These are phyloP conservation scores for Puccinia coronata DNA, from an alignment of 1,284 basidiomycete species.

Conservation along the genomic window DNA sequence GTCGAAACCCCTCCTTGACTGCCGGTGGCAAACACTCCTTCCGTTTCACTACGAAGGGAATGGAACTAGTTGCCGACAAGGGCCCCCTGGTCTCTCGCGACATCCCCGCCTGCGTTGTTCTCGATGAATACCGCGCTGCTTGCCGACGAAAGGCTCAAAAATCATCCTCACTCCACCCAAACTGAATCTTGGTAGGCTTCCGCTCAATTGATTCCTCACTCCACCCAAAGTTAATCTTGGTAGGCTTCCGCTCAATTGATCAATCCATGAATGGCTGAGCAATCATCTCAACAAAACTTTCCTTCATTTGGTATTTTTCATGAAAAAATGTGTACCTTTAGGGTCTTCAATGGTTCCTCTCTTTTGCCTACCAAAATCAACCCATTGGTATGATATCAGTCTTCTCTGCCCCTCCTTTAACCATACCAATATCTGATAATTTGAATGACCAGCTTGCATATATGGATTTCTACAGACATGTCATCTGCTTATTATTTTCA, in stretches of 20 bases:
- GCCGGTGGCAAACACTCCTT: neutral
- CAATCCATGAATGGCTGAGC: neutral
- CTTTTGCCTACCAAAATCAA: no score
- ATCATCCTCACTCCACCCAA: slow-evolving; percentile 2
- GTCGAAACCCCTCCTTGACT: neutral
- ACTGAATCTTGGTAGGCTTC: neutral
- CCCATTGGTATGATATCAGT: no score
- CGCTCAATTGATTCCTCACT: neutral
- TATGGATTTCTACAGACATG: no score
- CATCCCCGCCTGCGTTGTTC: neutral
- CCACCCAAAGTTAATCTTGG: neutral
- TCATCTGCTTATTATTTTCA: no score
- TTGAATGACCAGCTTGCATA: no score
- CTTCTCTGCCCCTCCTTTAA: no score
- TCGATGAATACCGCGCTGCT: slow-evolving; percentile 10
- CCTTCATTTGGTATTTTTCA: no score
- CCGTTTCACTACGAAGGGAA: slow-evolving; percentile 10
- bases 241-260: neutral
- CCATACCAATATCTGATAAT: no score
- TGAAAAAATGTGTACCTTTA: no score
- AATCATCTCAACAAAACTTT: neutral
- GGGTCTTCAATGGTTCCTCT: no score
- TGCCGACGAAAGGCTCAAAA: neutral
- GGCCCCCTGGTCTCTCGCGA: neutral
- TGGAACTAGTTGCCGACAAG: slow-evolving; percentile 17